A percentile compares a stretch with the other conserved stretches of the same genome.
Evolutionary conservation across 2,329 filamentous ascomycete species (phyloP).

Genomic region (Akanthomyces lecanii): DNA sequence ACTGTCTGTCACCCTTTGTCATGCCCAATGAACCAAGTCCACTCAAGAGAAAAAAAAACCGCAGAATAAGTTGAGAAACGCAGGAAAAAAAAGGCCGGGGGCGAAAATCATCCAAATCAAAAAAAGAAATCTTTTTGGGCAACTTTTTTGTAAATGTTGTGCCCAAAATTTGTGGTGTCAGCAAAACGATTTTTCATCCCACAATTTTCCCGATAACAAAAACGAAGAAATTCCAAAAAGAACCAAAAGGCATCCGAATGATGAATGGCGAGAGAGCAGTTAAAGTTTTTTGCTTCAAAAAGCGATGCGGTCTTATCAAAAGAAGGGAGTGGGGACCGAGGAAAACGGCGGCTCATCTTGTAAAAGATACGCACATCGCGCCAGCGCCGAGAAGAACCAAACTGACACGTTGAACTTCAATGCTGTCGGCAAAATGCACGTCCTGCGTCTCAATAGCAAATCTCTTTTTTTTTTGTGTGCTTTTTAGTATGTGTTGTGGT

Average conservation of each 20-base stretch:
- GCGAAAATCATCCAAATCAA: constrained; percentile 2
- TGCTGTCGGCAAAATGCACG: background rate
- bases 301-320: background rate
- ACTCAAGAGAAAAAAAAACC: background rate
- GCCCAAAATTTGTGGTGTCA: background rate
- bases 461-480: background rate
- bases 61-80: background rate
- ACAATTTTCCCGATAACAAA: constrained; percentile 1
- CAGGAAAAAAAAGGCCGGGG: background rate
- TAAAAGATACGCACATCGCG: background rate
- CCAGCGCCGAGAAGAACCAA: background rate
- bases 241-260: constrained; percentile 3
- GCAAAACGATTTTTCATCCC: background rate
- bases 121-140: background rate
- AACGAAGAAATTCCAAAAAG: background rate
- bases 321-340: background rate
- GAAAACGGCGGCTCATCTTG: background rate
- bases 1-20: background rate
- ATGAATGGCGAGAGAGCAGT: constrained; percentile 5
- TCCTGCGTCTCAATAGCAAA: background rate
- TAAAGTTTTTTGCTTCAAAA: background rate
- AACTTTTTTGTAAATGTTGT: background rate
- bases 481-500: constrained; percentile 1
- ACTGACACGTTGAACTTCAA: background rate
- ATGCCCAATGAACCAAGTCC: background rate